phyloP scores from a whole-genome alignment of 768 basidiomycete species.

The Plicaturopsis crispa region DNA sequence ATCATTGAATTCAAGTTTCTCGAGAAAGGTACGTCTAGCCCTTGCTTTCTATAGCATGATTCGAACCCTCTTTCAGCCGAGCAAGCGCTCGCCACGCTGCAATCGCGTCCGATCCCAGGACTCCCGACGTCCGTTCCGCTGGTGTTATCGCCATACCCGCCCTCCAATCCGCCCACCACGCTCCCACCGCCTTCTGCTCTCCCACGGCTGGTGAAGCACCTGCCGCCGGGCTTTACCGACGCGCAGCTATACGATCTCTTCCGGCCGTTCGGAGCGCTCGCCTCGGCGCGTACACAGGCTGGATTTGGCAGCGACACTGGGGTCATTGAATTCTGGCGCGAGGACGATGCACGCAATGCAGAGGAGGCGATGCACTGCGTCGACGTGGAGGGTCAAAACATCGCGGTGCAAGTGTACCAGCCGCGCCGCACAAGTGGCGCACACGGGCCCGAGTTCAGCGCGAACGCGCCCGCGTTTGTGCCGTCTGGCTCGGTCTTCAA shows the following conservation, averaged over 20 bases:
- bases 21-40: slow-evolving; percentile 56
- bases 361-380: slow-evolving; percentile 81
- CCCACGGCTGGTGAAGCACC: slow-evolving; percentile 79
- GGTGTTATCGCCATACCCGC: slow-evolving; percentile 77
- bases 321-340: slow-evolving; percentile 81
- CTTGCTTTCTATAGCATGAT: slow-evolving; percentile 5
- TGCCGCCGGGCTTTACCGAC: slow-evolving; percentile 63
- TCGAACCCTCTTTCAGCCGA: slow-evolving; percentile 48
- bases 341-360: slow-evolving; percentile 73
- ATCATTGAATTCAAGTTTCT: slow-evolving; percentile 81
- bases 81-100: slow-evolving; percentile 80
- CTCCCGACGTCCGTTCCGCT: slow-evolving; percentile 51
- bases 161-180: slow-evolving; percentile 66
- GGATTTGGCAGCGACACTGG: slow-evolving; percentile 74
- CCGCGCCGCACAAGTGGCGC: slow-evolving; percentile 50
- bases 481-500: slow-evolving; percentile 60
- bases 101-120: slow-evolving; percentile 64
- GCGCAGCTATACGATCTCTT: slow-evolving; percentile 79
- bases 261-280: slow-evolving; percentile 76
- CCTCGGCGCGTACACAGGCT: slow-evolving; percentile 66
- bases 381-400: slow-evolving; percentile 78
- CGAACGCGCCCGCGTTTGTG: slow-evolving; percentile 69
- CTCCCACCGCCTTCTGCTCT: slow-evolving; percentile 70
- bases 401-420: slow-evolving; percentile 75
- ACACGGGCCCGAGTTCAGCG: slow-evolving; percentile 57